Evolutionary conservation across 495 filamentous ascomycete genomes (phyloP).

Genomic region (Cercophora scortea): DNA sequence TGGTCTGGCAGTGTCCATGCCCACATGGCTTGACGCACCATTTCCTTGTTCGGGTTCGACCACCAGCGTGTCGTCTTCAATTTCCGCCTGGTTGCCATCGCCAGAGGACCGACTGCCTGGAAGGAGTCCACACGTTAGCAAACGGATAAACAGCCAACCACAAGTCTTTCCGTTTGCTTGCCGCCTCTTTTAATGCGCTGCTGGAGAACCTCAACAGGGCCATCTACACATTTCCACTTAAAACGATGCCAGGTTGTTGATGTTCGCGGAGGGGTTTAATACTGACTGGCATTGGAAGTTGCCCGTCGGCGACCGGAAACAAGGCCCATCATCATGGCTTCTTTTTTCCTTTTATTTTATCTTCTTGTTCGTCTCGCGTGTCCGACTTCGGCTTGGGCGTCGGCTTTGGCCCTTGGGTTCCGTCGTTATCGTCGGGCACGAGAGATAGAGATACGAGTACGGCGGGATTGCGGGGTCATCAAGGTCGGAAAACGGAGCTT

Average conservation of each 20-base stretch:
- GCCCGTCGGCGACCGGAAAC: constrained; percentile 27
- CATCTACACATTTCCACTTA: constrained; percentile 11
- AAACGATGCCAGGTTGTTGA: constrained; percentile 7
- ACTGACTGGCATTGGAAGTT: constrained; percentile 32
- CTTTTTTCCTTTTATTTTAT: not conserved
- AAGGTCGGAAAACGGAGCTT: no score
- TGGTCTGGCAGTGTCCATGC: no score
- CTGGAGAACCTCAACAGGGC: constrained; percentile 14
- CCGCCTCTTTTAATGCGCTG: constrained; percentile 10
- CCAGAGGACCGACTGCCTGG: constrained; percentile 43
- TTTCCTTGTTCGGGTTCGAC: constrained; percentile 73
- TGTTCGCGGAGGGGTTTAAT: not conserved
- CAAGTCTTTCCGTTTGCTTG: constrained; percentile 11
- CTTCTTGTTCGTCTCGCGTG: not conserved
- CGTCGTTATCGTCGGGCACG: no score
- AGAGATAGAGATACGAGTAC: no score
- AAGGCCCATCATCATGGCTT: constrained; percentile 21
- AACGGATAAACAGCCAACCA: not conserved
- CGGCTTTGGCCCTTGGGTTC: not conserved
- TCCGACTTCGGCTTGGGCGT: not conserved
- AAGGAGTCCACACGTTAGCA: constrained; percentile 9
- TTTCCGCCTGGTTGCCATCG: constrained; percentile 24
- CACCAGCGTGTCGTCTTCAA: constrained; percentile 65
- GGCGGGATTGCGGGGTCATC: no score
- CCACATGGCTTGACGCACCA: constrained; percentile 35